Evolutionary conservation across 345 rosid species (phyloP).

Genomic region (Populus euphratica): DNA sequence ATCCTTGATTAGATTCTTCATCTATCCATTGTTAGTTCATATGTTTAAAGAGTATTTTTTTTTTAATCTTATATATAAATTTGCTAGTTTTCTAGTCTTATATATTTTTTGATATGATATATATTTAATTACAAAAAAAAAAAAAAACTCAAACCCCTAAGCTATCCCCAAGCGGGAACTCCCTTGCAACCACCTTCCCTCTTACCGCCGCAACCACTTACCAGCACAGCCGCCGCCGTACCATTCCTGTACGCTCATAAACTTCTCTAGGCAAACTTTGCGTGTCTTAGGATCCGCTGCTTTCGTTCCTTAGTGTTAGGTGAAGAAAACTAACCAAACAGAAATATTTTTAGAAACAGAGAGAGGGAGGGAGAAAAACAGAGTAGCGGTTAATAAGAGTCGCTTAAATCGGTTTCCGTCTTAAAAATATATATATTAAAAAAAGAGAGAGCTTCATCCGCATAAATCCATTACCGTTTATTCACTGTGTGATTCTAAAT

Average conservation of each 20-base stretch:
- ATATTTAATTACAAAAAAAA: too few species aligned
- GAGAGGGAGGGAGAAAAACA: not conserved
- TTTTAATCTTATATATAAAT: too few species aligned
- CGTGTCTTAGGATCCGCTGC: constrained; percentile 19
- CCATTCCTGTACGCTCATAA: not conserved
- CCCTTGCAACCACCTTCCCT: not conserved
- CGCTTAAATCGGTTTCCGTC: not conserved
- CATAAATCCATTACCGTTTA: not conserved
- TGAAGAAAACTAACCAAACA: not conserved
- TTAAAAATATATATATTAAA: not conserved
- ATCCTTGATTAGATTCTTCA: too few species aligned
- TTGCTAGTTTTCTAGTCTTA: too few species aligned
- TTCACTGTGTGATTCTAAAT: not conserved
- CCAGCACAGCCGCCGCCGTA: constrained; percentile 13
- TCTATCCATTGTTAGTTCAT: too few species aligned
- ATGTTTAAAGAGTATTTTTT: too few species aligned
- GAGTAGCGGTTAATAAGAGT: constrained; percentile 14
- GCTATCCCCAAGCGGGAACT: constrained; percentile 11
- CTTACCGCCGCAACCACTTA: not conserved
- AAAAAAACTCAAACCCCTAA: not conserved
- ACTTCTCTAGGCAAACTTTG: not conserved
- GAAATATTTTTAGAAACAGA: not conserved
- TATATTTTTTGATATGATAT: too few species aligned
- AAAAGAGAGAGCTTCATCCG: not conserved
- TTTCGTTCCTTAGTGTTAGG: not conserved